Evolutionary conservation across 306 rosid genomes (phyloP).

Genomic region (Prinsepia uniflora): DNA sequence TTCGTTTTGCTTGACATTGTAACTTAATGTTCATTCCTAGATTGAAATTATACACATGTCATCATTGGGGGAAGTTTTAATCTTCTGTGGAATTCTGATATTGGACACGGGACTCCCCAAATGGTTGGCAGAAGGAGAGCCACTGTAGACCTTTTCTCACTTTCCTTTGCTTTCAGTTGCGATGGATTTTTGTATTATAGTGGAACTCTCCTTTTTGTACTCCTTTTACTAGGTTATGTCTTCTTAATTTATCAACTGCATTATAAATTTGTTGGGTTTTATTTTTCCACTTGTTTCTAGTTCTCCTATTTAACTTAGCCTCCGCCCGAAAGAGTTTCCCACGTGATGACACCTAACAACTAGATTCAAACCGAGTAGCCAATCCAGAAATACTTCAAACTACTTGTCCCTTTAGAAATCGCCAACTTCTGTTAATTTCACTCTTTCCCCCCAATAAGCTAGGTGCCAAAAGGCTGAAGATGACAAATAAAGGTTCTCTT

Average conservation of each 20-base stretch:
- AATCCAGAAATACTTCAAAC: neutral
- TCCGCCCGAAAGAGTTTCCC: neutral
- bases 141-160: neutral
- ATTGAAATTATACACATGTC: neutral
- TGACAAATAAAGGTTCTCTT: neutral
- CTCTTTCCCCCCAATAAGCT: neutral
- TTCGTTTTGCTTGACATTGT: neutral
- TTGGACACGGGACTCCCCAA: neutral
- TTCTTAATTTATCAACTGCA: neutral
- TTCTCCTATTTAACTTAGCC: neutral
- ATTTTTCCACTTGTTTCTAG: neutral
- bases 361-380: neutral
- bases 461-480: neutral
- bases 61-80: neutral
- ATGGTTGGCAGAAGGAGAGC: neutral
- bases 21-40: neutral
- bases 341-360: neutral
- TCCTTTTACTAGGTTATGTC: neutral
- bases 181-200: neutral
- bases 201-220: neutral
- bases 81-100: neutral
- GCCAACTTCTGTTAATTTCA: neutral
- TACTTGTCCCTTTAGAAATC: neutral
- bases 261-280: neutral
- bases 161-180: neutral